A percentile compares a stretch with the other conserved stretches of the same genome.
These are phyloP conservation scores for Alternaria gansuensis DNA, from an alignment of 2,329 filamentous ascomycete genomes.

Conservation along the genomic window DNA sequence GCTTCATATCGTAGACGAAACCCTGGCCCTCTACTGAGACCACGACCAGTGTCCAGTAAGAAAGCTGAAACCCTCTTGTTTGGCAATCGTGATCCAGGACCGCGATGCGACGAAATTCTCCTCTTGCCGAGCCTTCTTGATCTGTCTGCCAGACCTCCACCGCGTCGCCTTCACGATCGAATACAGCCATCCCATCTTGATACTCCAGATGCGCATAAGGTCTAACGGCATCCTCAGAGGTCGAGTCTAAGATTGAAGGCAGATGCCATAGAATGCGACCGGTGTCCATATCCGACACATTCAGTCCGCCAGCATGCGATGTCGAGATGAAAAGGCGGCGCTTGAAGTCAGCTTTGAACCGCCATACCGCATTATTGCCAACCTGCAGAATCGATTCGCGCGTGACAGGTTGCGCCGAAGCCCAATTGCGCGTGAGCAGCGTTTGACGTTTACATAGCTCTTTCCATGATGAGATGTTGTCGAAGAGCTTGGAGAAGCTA, in stretches of 20 bases:
- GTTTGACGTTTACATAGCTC: slow-evolving; percentile 13
- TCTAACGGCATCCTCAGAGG: slow-evolving; percentile 5
- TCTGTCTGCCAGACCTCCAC: slow-evolving; percentile 17
- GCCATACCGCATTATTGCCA: slow-evolving; percentile 13
- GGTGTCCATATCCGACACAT: slow-evolving; percentile 16
- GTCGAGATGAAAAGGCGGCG: slow-evolving; percentile 20
- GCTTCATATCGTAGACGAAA: slow-evolving; percentile 20
- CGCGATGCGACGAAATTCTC: slow-evolving; percentile 12
- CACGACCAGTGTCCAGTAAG: slow-evolving; percentile 15
- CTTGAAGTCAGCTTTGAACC: slow-evolving; percentile 20
- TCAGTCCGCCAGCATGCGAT: slow-evolving; percentile 15
- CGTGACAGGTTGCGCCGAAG: slow-evolving; percentile 7
- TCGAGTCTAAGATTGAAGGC: slow-evolving; percentile 12
- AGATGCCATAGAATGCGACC: slow-evolving; percentile 12
- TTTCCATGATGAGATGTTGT: slow-evolving; percentile 17
- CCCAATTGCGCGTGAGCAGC: slow-evolving; percentile 12
- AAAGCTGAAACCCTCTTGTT: slow-evolving; percentile 21
- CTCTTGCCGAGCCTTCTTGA: slow-evolving; percentile 9
- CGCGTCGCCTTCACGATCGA: slow-evolving; percentile 14
- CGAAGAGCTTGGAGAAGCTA: slow-evolving; percentile 19
- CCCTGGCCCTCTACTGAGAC: slow-evolving; percentile 17
- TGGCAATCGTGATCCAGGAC: slow-evolving; percentile 13
- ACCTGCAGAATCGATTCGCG: slow-evolving; percentile 17
- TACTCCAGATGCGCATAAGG: slow-evolving; percentile 20
- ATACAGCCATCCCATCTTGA: slow-evolving; percentile 17